A percentile compares a stretch with the other conserved stretches of the same genome.
Evolutionary conservation across 2,329 filamentous ascomycete species (phyloP).

Genomic region (Colletotrichum sp.): DNA sequence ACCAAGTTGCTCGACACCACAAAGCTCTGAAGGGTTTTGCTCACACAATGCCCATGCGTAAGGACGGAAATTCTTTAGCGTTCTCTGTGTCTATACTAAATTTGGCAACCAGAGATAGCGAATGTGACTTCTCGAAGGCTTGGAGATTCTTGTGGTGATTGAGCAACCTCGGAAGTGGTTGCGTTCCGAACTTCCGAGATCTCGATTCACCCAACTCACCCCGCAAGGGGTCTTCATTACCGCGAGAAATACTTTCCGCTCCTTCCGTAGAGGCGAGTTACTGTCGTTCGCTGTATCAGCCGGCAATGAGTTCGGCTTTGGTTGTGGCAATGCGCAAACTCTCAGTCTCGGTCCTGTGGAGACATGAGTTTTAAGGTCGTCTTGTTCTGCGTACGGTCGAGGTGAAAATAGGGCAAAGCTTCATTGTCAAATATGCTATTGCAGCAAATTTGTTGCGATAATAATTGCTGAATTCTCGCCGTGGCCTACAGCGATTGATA

Average conservation of each 20-base stretch:
- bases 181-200: not conserved
- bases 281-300: not conserved
- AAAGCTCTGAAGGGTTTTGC: not conserved
- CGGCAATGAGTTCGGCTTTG: not conserved
- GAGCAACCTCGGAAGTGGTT: not conserved
- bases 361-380: not conserved
- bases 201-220: not conserved
- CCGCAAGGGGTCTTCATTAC: not conserved
- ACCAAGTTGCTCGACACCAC: not conserved
- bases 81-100: not conserved
- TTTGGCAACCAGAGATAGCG: not conserved
- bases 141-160: not conserved
- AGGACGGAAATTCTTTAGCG: not conserved
- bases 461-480: rapidly evolving
- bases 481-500: too few relatives aligned
- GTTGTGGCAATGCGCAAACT: not conserved
- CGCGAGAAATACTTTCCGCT: not conserved
- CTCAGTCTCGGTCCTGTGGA: not conserved
- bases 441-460: not conserved
- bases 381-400: not conserved
- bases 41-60: not conserved
- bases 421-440: not conserved
- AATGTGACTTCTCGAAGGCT: not conserved
- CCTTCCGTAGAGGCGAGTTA: not conserved
- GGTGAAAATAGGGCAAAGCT: not conserved